Evolutionary conservation across 169 alveolate genomes (phyloP).

Genomic region (Eimeria acervulina): DNA sequence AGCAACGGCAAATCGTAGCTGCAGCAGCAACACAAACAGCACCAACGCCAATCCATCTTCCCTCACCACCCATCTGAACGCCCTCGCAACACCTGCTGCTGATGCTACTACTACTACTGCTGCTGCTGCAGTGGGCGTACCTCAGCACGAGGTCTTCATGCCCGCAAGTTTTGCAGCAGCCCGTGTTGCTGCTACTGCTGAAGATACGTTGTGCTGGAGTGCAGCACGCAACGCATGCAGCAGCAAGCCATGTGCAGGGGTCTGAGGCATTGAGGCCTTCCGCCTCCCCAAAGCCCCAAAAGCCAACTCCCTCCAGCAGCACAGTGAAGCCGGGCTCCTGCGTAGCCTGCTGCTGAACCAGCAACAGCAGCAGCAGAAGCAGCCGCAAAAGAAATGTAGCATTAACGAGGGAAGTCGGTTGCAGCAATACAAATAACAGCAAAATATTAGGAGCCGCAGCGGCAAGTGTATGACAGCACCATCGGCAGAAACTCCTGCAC

Average conservation of each 20-base stretch:
- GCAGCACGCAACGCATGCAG: conserved; percentile 50
- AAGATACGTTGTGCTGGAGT: conserved; percentile 29
- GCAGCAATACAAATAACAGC: background rate
- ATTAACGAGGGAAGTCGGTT: background rate
- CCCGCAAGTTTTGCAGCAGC: conserved; percentile 28
- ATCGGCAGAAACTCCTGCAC: background rate
- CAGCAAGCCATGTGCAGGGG: conserved; percentile 37
- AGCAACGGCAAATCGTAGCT: conserved; percentile 33
- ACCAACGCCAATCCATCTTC: background rate
- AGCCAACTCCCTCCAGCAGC: conserved; percentile 33
- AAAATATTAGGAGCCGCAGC: background rate
- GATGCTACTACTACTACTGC: background rate
- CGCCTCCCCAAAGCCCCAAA: conserved; percentile 20
- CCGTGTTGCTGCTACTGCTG: conserved; percentile 55
- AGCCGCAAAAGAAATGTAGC: background rate
- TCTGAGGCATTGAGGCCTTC: conserved; percentile 3
- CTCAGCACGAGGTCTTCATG: conserved; percentile 30
- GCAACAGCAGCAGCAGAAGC: background rate
- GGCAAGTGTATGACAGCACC: background rate
- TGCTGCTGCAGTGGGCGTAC: background rate
- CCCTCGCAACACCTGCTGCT: background rate
- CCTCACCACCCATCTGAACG: background rate
- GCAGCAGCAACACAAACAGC: conserved; percentile 13
- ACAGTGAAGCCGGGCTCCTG: conserved; percentile 10
- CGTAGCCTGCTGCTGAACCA: background rate